A percentile compares a stretch with the other conserved stretches of the same genome.
Conservation (phyloP, 2,329 filamentous ascomycete species). For the Daldinia sp. region DNA sequence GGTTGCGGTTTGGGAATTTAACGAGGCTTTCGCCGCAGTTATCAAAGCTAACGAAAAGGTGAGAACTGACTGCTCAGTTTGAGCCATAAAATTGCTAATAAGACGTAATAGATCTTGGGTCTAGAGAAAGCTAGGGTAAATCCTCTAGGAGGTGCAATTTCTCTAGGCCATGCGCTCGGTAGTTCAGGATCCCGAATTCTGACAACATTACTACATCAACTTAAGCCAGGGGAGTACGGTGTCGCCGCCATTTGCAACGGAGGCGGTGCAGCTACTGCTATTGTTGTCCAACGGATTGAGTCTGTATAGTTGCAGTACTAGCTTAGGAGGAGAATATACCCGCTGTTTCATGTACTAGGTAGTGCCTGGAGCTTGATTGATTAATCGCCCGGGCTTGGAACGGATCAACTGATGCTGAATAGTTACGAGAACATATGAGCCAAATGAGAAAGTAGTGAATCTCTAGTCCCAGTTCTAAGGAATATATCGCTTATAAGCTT, state of each 20-base stretch:
- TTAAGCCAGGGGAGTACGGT: slow-evolving; percentile 92
- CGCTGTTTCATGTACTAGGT: neutral
- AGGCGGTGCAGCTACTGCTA: slow-evolving; percentile 87
- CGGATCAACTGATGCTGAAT: neutral
- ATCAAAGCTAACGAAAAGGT: slow-evolving; percentile 94
- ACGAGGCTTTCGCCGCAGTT: slow-evolving; percentile 95
- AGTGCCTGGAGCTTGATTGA: neutral
- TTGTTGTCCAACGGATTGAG: slow-evolving; percentile 87
- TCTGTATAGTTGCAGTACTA: slow-evolving; percentile 52
- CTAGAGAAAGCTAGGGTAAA: slow-evolving; percentile 84
- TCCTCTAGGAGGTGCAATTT: slow-evolving; percentile 88
- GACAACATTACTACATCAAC: slow-evolving; percentile 87
- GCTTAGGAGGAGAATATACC: slow-evolving; percentile 16
- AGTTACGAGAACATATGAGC: neutral
- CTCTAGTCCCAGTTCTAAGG: neutral
- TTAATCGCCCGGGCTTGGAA: neutral
- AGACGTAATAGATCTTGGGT: slow-evolving; percentile 70
- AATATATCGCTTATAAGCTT: neutral
- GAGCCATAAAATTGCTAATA: slow-evolving; percentile 25
- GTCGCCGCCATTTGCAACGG: slow-evolving; percentile 97
- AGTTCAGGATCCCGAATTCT: slow-evolving; percentile 93
- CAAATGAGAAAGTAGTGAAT: neutral
- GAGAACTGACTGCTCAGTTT: slow-evolving; percentile 22
- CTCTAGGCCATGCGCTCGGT: slow-evolving; percentile 88
- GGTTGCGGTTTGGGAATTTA: slow-evolving; percentile 96